Evolutionary conservation across 345 rosid genomes (phyloP), one percentile per base, ranked within the genome.

Genomic region (Arabis hirsuta): DNA sequence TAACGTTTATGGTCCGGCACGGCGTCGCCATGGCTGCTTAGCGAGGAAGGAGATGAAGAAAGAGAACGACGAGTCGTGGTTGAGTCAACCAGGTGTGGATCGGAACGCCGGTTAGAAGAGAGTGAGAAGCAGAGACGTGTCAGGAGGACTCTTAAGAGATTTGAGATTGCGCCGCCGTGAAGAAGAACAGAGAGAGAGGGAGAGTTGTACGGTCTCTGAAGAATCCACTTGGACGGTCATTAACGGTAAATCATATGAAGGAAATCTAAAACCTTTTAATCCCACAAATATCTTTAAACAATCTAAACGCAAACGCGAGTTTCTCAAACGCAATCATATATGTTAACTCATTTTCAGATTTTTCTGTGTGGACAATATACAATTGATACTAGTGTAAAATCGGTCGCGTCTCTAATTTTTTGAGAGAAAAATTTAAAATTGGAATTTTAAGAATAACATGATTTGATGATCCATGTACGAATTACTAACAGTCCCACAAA

Each of bases 201-300:
- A 29, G 10, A 65, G 54, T 11, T 73, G 72, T 73, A 73, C 78
- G 72, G 78, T 65, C 47, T 19, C 69, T 54, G 24, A 53, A 52
- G 22, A 34, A 26, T 26, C 79, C 79, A 75, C 79, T 75, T 75
- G 79, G 78, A 57, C 27, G 38, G 51, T 53, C 41, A 16, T 38
- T 13, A 65, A 51, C 59, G 38, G 65, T 64, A 55, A 55, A 63
- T 72, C 2, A 55, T 32, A 6, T 26, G 16, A 48, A 42, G 12
- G 2, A 11, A 9, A 20, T 1, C 14, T 39, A 13, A 6, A 9
- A 19, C 34, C 22, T 32, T n/a, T 63, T 45, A 55, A 19, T 65
- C 59, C 41, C 24, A 48, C 5, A 36, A 66, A 66, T 65, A 57
- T 74, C 78, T 66, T 47, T 38, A 3, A 36, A 26, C 53, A 47